These are phyloP conservation scores for Hygrocybe coccinea DNA, from an alignment of 768 basidiomycete genomes.

Conservation along the genomic window DNA sequence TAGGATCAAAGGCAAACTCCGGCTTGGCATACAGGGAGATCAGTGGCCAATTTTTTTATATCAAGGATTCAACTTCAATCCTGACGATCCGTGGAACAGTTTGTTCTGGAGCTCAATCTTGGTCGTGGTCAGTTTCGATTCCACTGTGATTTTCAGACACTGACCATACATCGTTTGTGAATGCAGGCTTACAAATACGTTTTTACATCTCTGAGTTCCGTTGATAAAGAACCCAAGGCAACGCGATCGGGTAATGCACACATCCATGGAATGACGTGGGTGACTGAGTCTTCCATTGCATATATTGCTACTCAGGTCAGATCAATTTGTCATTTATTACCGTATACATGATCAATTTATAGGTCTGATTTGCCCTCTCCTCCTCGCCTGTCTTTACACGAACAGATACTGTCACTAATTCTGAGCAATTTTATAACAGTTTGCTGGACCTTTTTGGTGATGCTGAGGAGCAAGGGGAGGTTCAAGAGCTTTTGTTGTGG, in stretches of 20 bases:
- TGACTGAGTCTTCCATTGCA: too few relatives aligned
- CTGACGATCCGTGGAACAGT: neutral
- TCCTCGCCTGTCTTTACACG: constrained; percentile 7
- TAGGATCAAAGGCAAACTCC: constrained; percentile 1
- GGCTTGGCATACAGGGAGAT: neutral
- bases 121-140: neutral
- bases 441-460: constrained; percentile 15
- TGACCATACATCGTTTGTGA: neutral
- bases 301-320: constrained; percentile 8
- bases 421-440: constrained; percentile 14
- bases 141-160: neutral
- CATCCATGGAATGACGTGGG: too few relatives aligned
- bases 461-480: too few relatives aligned
- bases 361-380: constrained; percentile 14
- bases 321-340: neutral
- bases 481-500: constrained; percentile 4
- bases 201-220: too few relatives aligned
- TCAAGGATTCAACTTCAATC: neutral
- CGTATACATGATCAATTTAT: neutral
- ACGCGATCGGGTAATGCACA: too few relatives aligned
- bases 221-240: too few relatives aligned
- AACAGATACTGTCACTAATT: constrained; percentile 14
- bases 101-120: constrained; percentile 1
- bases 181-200: too few relatives aligned
- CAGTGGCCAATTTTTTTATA: constrained; percentile 6